A percentile compares a stretch with the other conserved stretches of the same genome.
These are phyloP conservation scores for Kwoniella dejecticola DNA, from an alignment of 768 basidiomycete species.

Conservation along the genomic window DNA sequence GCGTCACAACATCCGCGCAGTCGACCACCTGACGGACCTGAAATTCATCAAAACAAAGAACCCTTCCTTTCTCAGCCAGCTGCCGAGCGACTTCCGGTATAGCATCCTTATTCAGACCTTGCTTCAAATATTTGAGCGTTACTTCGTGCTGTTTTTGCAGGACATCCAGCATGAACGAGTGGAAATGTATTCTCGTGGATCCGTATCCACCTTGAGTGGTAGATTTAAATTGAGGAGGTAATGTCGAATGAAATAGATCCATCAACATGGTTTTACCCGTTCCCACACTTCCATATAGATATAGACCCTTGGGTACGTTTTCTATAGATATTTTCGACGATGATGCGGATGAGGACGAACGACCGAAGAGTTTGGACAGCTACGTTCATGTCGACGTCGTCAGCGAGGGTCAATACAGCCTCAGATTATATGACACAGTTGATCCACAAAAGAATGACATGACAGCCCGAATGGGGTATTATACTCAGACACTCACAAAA, in stretches of 20 bases:
- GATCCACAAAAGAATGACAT: no score
- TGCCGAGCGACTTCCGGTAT: slow-evolving; percentile 85
- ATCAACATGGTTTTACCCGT: slow-evolving; percentile 97
- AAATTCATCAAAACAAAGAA: slow-evolving; percentile 97
- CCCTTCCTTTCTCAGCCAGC: slow-evolving; percentile 75
- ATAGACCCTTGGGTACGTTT: slow-evolving; percentile 77
- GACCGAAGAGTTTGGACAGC: slow-evolving; percentile 38
- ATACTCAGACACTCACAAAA: background rate
- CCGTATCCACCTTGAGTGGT: slow-evolving; percentile 28
- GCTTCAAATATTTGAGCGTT: slow-evolving; percentile 22
- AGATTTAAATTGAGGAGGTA: slow-evolving; percentile 56
- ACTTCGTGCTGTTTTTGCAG: slow-evolving; percentile 68
- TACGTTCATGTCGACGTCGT: background rate
- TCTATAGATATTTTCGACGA: slow-evolving; percentile 58
- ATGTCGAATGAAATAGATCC: slow-evolving; percentile 91
- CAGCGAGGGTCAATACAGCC: slow-evolving; percentile 12
- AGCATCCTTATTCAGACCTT: slow-evolving; percentile 76
- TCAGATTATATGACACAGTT: no score
- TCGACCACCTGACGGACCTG: no score
- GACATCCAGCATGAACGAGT: slow-evolving; percentile 99
- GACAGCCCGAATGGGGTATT: no score
- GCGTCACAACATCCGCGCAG: no score
- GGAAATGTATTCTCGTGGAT: slow-evolving; percentile 80
- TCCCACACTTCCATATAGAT: slow-evolving; percentile 94
- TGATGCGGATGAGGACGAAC: slow-evolving; percentile 20